Base-by-base conservation (phyloP, 257 asterid species). In the Asclepias syriaca region DNA sequence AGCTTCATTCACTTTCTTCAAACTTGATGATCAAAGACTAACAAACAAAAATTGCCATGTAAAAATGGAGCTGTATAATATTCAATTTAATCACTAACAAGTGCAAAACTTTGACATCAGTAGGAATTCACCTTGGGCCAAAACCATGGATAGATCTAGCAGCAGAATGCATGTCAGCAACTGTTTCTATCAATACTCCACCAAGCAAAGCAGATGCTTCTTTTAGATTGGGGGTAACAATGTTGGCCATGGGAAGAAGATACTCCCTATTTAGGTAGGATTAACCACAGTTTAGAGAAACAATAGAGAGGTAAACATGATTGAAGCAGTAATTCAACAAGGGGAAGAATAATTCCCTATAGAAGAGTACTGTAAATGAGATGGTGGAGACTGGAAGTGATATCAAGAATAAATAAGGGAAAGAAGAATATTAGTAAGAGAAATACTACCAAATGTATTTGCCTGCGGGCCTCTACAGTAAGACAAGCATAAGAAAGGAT, bases 121-220 rank as follows among this genome's bases (percentile, higher is more conserved):
- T 18, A 66, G 76, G 78, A 71, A 60, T 89, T 71, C 56, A 91
- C 99, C 92, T 86, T 78, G 98, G 92, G 68, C 99, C 99, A 75
- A 91, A 75, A 27, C 67, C 83, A 81, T 91, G 84, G 48, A 94
- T 91, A 53, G 89, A 77, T 79, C 91, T 91, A 65, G 98, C 99
- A 78, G 99, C 99, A 78, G 81, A 84, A 65, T 78, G 96, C 99
- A 94, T 94, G 84, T 94, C 98, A 59, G 86, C 87, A 69, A 91
- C 80, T 74, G 95, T 85, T 81, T 86, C 82, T 75, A 94, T 70
- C 1, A 85, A 83, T 63, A 74, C 68, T 11, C 98, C 95, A 77
- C 95, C 98, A 69, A 94, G 88, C 79, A 94, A 76, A 68, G 89
- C 88, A 77, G 98, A 92, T 3, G 99, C 97, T 82, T 94, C 98